These are phyloP conservation scores for Populus hybrid DNA, from an alignment of 441 rosid species.

Conservation along the genomic window DNA sequence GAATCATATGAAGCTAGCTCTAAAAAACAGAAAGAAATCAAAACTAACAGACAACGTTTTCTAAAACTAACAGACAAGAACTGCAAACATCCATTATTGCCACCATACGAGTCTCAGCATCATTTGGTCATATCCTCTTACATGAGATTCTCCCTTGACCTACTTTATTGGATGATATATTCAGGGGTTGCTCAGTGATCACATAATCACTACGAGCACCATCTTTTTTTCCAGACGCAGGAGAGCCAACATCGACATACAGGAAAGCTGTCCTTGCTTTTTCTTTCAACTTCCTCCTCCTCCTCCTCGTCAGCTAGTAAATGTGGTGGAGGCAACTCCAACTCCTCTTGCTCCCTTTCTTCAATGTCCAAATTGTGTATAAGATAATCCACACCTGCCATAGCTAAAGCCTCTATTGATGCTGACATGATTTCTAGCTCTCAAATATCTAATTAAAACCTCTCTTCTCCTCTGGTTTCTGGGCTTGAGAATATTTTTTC, in stretches of 20 bases:
- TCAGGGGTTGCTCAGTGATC: too few species aligned
- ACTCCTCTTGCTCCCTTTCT: not conserved
- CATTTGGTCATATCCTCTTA: too few species aligned
- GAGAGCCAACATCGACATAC: not conserved
- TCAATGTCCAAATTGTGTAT: not conserved
- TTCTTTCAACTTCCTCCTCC: not conserved
- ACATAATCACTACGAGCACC: too few species aligned
- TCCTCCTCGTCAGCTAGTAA: not conserved
- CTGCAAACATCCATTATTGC: too few species aligned
- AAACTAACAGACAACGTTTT: too few species aligned
- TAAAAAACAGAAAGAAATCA: too few species aligned
- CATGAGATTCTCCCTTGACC: too few species aligned
- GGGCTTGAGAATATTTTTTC: not conserved
- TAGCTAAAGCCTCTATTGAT: not conserved
- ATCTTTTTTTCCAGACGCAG: too few species aligned
- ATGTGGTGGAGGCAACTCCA: not conserved
- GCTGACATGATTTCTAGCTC: not conserved
- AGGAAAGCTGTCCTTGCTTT: not conserved
- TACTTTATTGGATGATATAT: too few species aligned
- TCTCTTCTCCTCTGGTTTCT: not conserved
- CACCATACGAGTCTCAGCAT: too few species aligned
- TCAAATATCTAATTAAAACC: not conserved
- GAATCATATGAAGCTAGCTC: too few species aligned
- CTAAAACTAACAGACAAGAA: too few species aligned
- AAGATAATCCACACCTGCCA: not conserved